Evolutionary conservation across 257 asterid species (phyloP).

Genomic region (Mitragyna speciosa): DNA sequence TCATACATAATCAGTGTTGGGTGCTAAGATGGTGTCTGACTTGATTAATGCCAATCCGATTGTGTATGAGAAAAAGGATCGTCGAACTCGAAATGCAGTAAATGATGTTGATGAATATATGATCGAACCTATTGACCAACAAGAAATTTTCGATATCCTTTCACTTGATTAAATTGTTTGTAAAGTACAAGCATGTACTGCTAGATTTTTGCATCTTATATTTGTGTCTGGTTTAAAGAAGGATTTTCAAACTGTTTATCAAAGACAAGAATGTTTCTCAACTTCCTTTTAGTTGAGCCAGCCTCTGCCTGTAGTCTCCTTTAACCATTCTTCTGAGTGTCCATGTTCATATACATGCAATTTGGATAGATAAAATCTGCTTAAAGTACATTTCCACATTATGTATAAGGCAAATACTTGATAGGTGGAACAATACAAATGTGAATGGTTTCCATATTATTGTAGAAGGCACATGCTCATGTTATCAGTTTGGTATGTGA

Average conservation of each 20-base stretch:
- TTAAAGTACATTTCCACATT: not conserved
- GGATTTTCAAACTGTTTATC: not conserved
- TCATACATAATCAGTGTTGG: constrained; percentile 23
- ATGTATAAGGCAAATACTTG: not conserved
- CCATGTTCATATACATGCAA: not conserved
- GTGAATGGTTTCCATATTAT: too few species aligned
- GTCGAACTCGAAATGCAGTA: constrained; percentile 52
- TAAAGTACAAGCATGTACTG: not conserved
- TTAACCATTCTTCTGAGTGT: not conserved
- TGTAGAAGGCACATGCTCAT: too few species aligned
- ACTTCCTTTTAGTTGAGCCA: not conserved
- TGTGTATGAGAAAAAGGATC: constrained; percentile 80
- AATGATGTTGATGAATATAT: constrained; percentile 59
- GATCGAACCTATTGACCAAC: constrained; percentile 68
- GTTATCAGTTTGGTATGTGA: too few species aligned
- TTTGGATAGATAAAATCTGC: not conserved
- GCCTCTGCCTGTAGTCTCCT: not conserved
- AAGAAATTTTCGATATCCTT: constrained; percentile 92
- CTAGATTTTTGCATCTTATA: not conserved
- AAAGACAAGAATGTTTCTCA: not conserved
- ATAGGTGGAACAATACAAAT: too few species aligned
- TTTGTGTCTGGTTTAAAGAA: not conserved
- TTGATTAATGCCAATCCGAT: constrained; percentile 87
- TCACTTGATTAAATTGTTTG: constrained; percentile 15
- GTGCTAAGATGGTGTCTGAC: constrained; percentile 54